These are phyloP conservation scores for Coemansia sp. DNA, from an alignment of 192 early-diverging fungal species.

Conservation along the genomic window DNA sequence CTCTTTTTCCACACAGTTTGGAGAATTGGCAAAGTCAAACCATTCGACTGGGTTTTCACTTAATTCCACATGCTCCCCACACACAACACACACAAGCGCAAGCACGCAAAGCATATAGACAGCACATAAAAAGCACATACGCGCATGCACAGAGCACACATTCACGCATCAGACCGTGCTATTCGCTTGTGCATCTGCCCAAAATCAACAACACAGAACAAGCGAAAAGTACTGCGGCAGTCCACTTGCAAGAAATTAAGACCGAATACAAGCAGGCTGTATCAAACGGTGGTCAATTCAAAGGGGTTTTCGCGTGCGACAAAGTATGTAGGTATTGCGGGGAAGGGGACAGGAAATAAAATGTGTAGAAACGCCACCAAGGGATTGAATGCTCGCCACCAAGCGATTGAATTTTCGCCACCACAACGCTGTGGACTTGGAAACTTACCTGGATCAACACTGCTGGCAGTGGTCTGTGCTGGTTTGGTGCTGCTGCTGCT, in stretches of 20 bases:
- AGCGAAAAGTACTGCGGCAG: no score
- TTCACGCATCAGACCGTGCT: no score
- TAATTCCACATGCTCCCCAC: neutral
- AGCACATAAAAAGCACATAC: neutral
- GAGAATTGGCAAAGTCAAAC: neutral
- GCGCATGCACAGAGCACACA: no score
- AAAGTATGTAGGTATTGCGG: no score
- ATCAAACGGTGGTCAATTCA: no score
- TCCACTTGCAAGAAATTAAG: no score
- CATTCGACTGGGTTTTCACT: neutral
- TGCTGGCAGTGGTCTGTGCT: neutral
- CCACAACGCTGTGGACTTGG: neutral
- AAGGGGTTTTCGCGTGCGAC: no score
- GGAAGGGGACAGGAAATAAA: neutral
- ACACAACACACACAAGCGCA: neutral
- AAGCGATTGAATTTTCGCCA: neutral
- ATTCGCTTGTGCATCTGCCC: no score
- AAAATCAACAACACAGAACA: no score
- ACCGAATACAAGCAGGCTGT: no score
- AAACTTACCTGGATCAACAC: conserved; percentile 40
- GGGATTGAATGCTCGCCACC: neutral
- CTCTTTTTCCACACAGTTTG: neutral
- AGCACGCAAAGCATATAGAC: neutral
- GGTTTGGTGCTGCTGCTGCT: neutral
- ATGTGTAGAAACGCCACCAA: neutral